Evolutionary conservation across 441 rosid species (phyloP).

Genomic region (Arabidopsis lyrata): DNA sequence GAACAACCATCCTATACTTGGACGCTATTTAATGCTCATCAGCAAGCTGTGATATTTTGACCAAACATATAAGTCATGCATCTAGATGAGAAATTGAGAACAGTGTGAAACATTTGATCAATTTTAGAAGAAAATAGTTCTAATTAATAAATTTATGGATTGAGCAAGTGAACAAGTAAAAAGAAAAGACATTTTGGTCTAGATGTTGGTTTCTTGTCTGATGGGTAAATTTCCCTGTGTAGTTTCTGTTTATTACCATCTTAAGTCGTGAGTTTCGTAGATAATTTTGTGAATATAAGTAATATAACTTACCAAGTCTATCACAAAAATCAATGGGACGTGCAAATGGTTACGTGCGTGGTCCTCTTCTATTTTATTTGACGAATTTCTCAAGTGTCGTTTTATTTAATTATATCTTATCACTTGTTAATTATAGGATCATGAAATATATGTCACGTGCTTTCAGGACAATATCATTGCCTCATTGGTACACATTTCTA

Average conservation of each 20-base stretch:
- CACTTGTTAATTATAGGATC: slow-evolving; percentile 9
- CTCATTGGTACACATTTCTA: slow-evolving; percentile 51
- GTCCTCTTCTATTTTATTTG: slow-evolving; percentile 36
- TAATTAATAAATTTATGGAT: background rate
- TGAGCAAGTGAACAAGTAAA: background rate
- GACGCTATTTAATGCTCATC: slow-evolving; percentile 9
- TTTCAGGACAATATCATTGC: slow-evolving; percentile 30
- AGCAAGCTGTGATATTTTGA: slow-evolving; percentile 12
- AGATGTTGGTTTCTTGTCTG: slow-evolving; percentile 2
- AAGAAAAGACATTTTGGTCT: background rate
- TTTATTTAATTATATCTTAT: slow-evolving; percentile 36
- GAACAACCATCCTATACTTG: slow-evolving; percentile 24
- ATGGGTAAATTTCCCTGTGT: background rate
- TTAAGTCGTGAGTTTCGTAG: background rate
- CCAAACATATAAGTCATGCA: background rate
- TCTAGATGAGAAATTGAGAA: slow-evolving; percentile 11
- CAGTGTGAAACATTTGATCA: slow-evolving; percentile 14
- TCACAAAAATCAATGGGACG: slow-evolving; percentile 10
- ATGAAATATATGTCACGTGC: slow-evolving; percentile 33
- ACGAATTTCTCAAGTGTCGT: slow-evolving; percentile 22
- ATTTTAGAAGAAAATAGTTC: background rate
- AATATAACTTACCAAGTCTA: background rate
- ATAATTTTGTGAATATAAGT: background rate
- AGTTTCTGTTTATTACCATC: background rate
- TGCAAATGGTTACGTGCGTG: slow-evolving; percentile 38